Conservation (phyloP, 306 rosid genomes). For the Nissolia schottii region DNA sequence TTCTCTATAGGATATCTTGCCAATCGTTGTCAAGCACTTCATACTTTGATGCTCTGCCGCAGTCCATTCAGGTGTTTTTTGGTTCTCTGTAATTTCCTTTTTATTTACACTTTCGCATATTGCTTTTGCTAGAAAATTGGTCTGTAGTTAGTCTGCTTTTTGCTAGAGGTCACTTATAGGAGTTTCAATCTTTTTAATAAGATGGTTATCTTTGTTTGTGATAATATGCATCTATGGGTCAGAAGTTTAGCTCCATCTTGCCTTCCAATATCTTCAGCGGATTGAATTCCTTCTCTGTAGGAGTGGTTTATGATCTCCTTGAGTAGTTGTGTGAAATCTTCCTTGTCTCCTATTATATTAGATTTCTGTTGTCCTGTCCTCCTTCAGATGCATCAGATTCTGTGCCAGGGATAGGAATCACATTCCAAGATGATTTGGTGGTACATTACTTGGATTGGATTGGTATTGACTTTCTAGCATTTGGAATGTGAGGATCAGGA, state of each 20-base stretch:
- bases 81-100: not conserved
- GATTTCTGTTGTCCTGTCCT: not conserved
- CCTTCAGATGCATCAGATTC: not conserved
- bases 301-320: not conserved
- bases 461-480: not conserved
- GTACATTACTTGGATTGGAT: not conserved
- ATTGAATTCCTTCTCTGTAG: not conserved
- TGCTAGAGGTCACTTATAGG: not conserved
- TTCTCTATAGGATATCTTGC: conserved; percentile 57
- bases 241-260: not conserved
- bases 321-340: not conserved
- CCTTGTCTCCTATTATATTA: not conserved
- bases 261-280: not conserved
- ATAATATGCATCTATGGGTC: not conserved
- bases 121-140: not conserved
- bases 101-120: not conserved
- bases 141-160: not conserved
- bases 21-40: conserved; percentile 52
- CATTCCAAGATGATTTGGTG: not conserved
- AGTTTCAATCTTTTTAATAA: not conserved
- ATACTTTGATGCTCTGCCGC: conserved; percentile 53
- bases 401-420: not conserved
- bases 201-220: not conserved
- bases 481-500: not conserved
- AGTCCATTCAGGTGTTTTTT: conserved; percentile 62